Conservation (phyloP, 1,284 basidiomycete species). For the Cryptococcus sp. region DNA sequence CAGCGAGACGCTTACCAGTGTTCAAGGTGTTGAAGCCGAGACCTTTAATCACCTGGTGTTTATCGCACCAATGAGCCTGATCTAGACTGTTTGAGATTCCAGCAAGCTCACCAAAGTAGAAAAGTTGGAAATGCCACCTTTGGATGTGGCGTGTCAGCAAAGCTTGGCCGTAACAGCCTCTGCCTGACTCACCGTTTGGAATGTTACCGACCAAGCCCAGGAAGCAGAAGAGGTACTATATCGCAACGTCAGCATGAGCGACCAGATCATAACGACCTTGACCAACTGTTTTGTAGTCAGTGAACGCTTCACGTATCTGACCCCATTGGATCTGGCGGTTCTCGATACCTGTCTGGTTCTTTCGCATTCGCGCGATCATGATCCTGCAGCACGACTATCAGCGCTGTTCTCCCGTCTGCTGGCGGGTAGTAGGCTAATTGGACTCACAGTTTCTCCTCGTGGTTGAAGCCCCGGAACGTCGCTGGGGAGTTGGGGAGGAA, state of each 20-base stretch:
- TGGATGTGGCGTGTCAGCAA: too few relatives aligned
- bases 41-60: conserved; percentile 43
- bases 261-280: too few relatives aligned
- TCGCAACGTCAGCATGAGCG: neutral
- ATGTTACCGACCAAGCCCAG: conserved; percentile 50
- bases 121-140: conserved; percentile 46
- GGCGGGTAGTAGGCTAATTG: neutral
- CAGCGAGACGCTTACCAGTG: conserved; percentile 18
- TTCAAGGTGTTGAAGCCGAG: conserved; percentile 49
- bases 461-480: conserved; percentile 44
- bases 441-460: conserved; percentile 48
- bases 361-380: conserved; percentile 52
- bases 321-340: conserved; percentile 51
- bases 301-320: conserved; percentile 52
- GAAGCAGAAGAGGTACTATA: conserved; percentile 39
- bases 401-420: neutral
- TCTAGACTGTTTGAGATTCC: neutral
- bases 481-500: conserved; percentile 50
- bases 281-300: conserved; percentile 39
- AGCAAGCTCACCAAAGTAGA: conserved; percentile 38
- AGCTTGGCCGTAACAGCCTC: too few relatives aligned
- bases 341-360: conserved; percentile 54
- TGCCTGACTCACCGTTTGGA: conserved; percentile 38
- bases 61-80: neutral
- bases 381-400: conserved; percentile 12